Conservation (phyloP, 2,329 filamentous ascomycete genomes). For the Cladosporium sp. region DNA sequence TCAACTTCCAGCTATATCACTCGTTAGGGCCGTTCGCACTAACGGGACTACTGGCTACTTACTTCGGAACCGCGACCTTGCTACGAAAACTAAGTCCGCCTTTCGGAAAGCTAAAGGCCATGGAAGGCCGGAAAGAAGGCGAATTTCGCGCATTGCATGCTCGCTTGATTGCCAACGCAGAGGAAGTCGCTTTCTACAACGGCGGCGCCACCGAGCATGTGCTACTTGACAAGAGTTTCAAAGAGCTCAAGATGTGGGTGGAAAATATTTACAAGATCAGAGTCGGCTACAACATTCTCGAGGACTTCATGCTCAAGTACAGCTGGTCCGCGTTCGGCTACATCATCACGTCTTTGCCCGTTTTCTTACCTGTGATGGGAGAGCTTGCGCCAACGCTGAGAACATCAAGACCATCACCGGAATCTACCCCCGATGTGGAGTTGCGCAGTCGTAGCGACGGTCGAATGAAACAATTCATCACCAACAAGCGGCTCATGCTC, state of each 20-base stretch:
- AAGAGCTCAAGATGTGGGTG: conserved; percentile 93
- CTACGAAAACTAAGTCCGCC: conserved; percentile 86
- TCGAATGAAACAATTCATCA: conserved; percentile 98
- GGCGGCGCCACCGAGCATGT: conserved; percentile 93
- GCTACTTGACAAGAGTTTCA: conserved; percentile 89
- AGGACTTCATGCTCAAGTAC: conserved; percentile 97
- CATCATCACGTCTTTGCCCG: conserved; percentile 84
- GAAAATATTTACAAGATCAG: conserved; percentile 97
- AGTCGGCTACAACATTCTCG: conserved; percentile 97
- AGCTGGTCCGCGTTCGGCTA: conserved; percentile 99
- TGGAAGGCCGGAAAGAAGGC: conserved; percentile 91
- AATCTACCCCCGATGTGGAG: conserved; percentile 26
- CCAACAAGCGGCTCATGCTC: conserved; percentile 97
- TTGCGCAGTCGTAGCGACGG: conserved; percentile 49
- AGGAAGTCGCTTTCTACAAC: conserved; percentile 97
- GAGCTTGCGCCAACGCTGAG: conserved; percentile 62
- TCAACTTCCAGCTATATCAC: conserved; percentile 95
- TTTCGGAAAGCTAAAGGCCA: conserved; percentile 94
- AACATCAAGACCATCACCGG: conserved; percentile 7
- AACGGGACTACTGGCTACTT: conserved; percentile 84
- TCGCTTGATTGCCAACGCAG: conserved; percentile 90
- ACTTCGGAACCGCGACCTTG: conserved; percentile 90
- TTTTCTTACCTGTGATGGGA: conserved; percentile 93
- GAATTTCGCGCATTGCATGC: conserved; percentile 92
- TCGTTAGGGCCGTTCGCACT: conserved; percentile 87